A percentile compares a stretch with the other conserved stretches of the same genome.
phyloP scores from a whole-genome alignment of 2,329 filamentous ascomycete species.

The Hypoxylon sp. region DNA sequence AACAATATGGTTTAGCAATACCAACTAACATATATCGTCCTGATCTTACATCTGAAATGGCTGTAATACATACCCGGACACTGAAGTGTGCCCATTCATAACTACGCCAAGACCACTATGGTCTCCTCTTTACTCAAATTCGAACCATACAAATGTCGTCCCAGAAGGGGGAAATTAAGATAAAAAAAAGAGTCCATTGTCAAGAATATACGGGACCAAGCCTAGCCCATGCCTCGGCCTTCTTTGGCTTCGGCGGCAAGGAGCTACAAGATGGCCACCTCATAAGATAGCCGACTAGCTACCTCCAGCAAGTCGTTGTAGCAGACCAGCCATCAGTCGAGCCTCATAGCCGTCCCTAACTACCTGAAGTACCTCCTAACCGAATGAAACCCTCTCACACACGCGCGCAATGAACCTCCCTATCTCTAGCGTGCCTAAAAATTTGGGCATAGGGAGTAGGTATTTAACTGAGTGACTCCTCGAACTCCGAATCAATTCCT shows the following conservation, averaged over 20 bases:
- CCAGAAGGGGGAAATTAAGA: not conserved
- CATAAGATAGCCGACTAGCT: not conserved
- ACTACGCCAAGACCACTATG: not conserved
- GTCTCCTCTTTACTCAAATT: not conserved
- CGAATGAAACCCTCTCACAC: not conserved
- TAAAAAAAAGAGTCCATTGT: slow-evolving; percentile 19
- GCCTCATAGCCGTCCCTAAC: not conserved
- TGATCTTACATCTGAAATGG: no score
- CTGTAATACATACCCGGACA: not conserved
- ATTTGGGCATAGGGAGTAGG: not conserved
- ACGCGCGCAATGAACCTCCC: not conserved
- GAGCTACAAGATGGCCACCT: not conserved
- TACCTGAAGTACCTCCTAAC: not conserved
- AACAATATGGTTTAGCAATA: not conserved
- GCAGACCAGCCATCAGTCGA: not conserved
- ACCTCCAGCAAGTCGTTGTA: not conserved
- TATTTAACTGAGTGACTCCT: slow-evolving; percentile 6
- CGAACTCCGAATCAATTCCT: slow-evolving; percentile 28
- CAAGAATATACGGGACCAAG: slow-evolving; percentile 25
- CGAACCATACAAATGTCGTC: not conserved
- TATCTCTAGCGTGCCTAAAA: not conserved
- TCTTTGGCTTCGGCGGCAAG: not conserved
- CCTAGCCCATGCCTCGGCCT: slow-evolving; percentile 7
- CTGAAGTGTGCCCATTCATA: not conserved
- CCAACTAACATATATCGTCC: not conserved